Evolutionary conservation across 2,329 filamentous ascomycete genomes (phyloP).

Genomic region (Ophiocordyceps robertsii): DNA sequence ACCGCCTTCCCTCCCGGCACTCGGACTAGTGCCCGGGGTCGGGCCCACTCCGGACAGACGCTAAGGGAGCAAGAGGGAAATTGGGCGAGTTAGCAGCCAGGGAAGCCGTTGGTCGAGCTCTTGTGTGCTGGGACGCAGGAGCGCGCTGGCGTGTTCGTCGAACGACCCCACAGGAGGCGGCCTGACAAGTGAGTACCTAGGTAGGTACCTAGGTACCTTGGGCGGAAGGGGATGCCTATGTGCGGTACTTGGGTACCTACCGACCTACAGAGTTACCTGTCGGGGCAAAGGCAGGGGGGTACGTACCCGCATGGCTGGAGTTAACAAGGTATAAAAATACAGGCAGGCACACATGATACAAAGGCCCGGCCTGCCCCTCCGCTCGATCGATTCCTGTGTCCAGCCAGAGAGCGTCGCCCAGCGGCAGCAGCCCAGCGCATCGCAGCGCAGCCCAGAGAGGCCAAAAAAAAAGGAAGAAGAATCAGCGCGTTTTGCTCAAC

Average conservation of each 20-base stretch:
- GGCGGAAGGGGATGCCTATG: no score
- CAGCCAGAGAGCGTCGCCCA: neutral
- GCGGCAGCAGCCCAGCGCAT: neutral
- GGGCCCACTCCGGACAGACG: constrained; percentile 8
- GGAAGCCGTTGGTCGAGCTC: constrained; percentile 19
- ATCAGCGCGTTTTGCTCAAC: neutral
- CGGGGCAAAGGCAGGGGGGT: neutral
- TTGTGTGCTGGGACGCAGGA: constrained; percentile 4
- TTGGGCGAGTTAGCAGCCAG: constrained; percentile 20
- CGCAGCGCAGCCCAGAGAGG: neutral
- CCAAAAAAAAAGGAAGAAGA: neutral
- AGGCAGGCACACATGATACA: constrained; percentile 28
- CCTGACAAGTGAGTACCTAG: neutral
- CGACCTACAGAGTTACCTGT: neutral
- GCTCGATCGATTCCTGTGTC: constrained; percentile 22
- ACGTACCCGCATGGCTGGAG: neutral
- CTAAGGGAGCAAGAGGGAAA: constrained; percentile 21
- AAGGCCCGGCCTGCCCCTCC: constrained; percentile 30
- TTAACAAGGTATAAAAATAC: constrained; percentile 27
- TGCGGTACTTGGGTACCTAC: no score
- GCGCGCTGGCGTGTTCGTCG: constrained; percentile 12
- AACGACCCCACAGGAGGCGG: neutral
- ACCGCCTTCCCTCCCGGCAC: neutral
- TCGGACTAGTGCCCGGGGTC: neutral
- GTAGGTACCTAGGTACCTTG: no score